Percentiles rank a stretch among this genome's conserved stretches.
Evolutionary conservation across 495 filamentous ascomycete species (phyloP).

Genomic region (Lophiotrema nucula): DNA sequence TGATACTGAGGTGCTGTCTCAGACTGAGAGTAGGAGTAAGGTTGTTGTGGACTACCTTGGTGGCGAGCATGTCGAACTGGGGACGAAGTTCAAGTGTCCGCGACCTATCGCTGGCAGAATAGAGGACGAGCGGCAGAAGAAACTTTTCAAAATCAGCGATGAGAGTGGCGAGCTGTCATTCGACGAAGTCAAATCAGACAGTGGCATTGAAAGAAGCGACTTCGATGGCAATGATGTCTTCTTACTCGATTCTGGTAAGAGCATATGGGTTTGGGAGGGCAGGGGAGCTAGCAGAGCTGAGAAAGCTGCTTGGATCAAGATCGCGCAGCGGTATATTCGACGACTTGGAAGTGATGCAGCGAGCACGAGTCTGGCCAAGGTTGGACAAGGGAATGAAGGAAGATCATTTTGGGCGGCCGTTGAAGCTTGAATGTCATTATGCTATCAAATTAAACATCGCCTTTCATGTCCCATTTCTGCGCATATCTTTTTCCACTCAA

Average conservation of each 20-base stretch:
- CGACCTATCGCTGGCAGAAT: constrained; percentile 42
- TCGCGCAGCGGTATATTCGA: constrained; percentile 55
- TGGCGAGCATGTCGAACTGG: constrained; percentile 44
- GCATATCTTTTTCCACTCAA: no score
- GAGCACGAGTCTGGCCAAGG: constrained; percentile 4
- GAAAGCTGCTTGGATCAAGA: constrained; percentile 57
- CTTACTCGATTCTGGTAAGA: constrained; percentile 52
- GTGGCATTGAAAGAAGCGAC: constrained; percentile 43
- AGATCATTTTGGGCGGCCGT: constrained; percentile 17
- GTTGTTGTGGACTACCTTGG: constrained; percentile 56
- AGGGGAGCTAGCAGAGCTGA: constrained; percentile 52
- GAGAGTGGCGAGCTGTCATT: constrained; percentile 53
- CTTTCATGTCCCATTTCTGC: no score
- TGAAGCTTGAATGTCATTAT: no score
- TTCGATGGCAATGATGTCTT: constrained; percentile 59
- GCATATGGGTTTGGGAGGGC: constrained; percentile 63
- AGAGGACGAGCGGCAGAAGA: constrained; percentile 37
- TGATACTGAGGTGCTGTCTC: constrained; percentile 60
- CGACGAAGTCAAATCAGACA: constrained; percentile 53
- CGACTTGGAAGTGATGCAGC: constrained; percentile 42
- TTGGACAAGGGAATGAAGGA: constrained; percentile 12
- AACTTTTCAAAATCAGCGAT: constrained; percentile 57
- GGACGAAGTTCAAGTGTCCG: constrained; percentile 39
- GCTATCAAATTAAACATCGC: no score
- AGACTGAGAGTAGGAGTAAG: constrained; percentile 53